These are phyloP conservation scores for Cyclostephanos tholiformis DNA, from an alignment of 108 stramenopile species.

Conservation along the genomic window DNA sequence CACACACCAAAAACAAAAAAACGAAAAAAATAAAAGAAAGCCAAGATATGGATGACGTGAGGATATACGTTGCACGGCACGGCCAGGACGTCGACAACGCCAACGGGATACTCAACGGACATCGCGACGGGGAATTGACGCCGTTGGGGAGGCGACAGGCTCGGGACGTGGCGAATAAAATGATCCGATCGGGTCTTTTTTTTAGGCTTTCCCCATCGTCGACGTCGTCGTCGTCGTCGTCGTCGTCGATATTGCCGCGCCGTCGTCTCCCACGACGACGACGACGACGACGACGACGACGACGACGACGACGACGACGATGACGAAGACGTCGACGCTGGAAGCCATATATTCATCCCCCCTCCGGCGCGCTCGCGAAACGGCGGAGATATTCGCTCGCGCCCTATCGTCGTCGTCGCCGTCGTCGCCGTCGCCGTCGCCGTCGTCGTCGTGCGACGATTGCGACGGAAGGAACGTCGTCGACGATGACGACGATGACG, in stretches of 20 bases:
- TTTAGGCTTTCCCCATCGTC: constrained; percentile 9
- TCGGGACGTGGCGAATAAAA: constrained; percentile 41
- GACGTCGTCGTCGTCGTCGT: not conserved
- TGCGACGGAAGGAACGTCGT: not conserved
- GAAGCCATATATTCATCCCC: constrained; percentile 57
- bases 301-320: constrained; percentile 12
- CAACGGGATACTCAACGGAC: constrained; percentile 59
- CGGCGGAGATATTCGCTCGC: constrained; percentile 50
- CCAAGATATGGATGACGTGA: constrained; percentile 26
- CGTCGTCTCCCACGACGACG: not conserved
- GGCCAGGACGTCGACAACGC: constrained; percentile 60
- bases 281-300: constrained; percentile 8
- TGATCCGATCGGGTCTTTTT: constrained; percentile 31
- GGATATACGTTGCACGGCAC: constrained; percentile 54
- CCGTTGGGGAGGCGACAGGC: constrained; percentile 49
- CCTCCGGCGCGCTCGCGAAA: constrained; percentile 44
- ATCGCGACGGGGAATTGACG: constrained; percentile 49
- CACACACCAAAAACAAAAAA: too few relatives aligned
- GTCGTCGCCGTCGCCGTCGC: constrained; percentile 5
- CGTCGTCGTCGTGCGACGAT: not conserved
- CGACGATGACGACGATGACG: too few relatives aligned
- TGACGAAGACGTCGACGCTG: too few relatives aligned
- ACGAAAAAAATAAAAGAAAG: too few relatives aligned
- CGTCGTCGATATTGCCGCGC: too few relatives aligned
- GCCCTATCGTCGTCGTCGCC: constrained; percentile 21